phyloP scores from a whole-genome alignment of 371 early-diverging fungal genomes.

The Mortierella sp. region DNA sequence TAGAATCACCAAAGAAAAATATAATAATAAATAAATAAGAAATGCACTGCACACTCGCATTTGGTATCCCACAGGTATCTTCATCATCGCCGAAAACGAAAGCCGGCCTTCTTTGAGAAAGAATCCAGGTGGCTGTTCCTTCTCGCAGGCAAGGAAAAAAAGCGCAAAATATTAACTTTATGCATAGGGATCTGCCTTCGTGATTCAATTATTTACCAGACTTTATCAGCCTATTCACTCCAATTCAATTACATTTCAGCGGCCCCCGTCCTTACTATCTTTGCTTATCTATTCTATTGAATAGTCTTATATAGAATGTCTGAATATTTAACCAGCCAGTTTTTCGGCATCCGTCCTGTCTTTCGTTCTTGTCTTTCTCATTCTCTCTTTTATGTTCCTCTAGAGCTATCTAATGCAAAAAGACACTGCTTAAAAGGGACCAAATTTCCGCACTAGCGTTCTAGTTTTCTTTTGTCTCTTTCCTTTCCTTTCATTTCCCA shows the following conservation, averaged over 20 bases:
- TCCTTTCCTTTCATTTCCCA: neutral
- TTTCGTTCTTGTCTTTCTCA: neutral
- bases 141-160: too few species aligned
- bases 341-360: conserved; percentile 1
- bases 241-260: too few species aligned
- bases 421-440: conserved; percentile 6
- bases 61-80: too few species aligned
- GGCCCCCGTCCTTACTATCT: neutral
- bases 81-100: too few species aligned
- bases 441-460: conserved; percentile 17
- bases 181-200: too few species aligned
- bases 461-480: conserved; percentile 8
- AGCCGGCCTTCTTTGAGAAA: neutral
- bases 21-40: too few species aligned
- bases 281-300: neutral
- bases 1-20: too few species aligned
- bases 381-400: conserved; percentile 3
- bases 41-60: too few species aligned
- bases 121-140: neutral
- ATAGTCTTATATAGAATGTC: neutral
- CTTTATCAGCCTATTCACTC: too few species aligned
- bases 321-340: conserved; percentile 13
- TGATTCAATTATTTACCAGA: neutral
- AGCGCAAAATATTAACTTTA: too few species aligned
- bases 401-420: neutral